Evolutionary conservation across 257 asterid genomes (phyloP), one percentile per base, ranked within the genome.

Genomic region (Fraxinus anomala): DNA sequence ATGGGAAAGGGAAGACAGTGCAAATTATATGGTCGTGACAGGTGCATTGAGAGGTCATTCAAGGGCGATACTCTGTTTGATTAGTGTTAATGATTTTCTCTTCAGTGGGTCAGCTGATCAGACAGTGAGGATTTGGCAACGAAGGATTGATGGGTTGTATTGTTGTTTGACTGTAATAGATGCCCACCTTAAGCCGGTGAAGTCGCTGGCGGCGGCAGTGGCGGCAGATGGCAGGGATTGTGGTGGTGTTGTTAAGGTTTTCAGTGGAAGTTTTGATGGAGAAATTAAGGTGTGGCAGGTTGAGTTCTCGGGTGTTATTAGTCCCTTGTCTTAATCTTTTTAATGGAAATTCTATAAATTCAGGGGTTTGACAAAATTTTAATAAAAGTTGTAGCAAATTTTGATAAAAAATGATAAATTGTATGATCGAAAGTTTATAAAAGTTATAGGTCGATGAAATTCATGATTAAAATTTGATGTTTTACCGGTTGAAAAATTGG

Each of bases 241-340:
- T 19, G 82, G 74, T 12, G 86, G 87, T 39, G 81, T 49, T 0
- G 80, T 92, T 67, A 94, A 70, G 88, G 92, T 94, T 80, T 83
- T 92, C 66, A 92, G 96, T 80, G 98, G 98, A 66, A 89, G 96
- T 67, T 92, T 94, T 72, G 97, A 92, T 69, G 97, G 98, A 70
- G 97, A 89, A 85, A 82, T 94, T 68, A 92, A 85, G 80, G 89
- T 86, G 73, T 92, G 98, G 97, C 82, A 85, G 47, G 83, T 94
- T 73, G 74, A 80, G 76, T 76, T 85, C 47, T 77, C 79, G 2
- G 26, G 76, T 70, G 79, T 82, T 30, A 49, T 11, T 61, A 61
- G 68, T 24, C 34, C 24, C 34, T 61, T 24, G 33, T 61, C 66
- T 56, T 21, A 61, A 26, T 6, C 1, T 21, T 21, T 21, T 24